Percentiles rank a stretch among this genome's conserved stretches.
These are phyloP conservation scores for Malania oleifera DNA, from an alignment of 164 flowering plant species.

Conservation along the genomic window DNA sequence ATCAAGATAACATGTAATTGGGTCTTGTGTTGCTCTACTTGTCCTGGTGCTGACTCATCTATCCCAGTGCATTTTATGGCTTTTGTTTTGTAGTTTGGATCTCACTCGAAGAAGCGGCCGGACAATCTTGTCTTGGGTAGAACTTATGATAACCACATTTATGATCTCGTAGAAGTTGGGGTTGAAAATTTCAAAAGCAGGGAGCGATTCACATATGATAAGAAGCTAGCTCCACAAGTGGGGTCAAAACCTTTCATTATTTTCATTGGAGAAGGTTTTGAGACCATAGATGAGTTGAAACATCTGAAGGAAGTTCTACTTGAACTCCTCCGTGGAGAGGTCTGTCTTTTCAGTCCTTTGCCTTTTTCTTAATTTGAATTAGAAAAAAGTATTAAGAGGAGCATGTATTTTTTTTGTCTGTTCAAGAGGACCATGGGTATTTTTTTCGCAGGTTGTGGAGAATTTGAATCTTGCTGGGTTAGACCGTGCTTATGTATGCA, in stretches of 20 bases:
- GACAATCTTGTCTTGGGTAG: constrained; percentile 83
- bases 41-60: not conserved
- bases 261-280: constrained; percentile 89
- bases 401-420: too few species aligned
- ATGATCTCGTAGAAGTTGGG: constrained; percentile 94
- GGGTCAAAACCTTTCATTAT: constrained; percentile 89
- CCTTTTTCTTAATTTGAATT: not conserved
- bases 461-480: constrained; percentile 83
- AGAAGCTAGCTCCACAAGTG: constrained; percentile 60
- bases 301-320: constrained; percentile 90
- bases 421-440: not conserved
- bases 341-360: constrained; percentile 17
- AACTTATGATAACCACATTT: constrained; percentile 84
- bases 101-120: constrained; percentile 88
- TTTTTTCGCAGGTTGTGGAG: constrained; percentile 60
- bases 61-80: not conserved
- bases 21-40: not conserved
- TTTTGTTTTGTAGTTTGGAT: constrained; percentile 59
- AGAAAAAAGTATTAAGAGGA: not conserved
- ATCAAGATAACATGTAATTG: too few species aligned
- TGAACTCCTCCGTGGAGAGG: constrained; percentile 86
- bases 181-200: constrained; percentile 72
- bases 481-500: constrained; percentile 74
- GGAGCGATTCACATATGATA: constrained; percentile 60
- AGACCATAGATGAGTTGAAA: constrained; percentile 70